Percentiles rank a stretch among this genome's conserved stretches.
phyloP scores from a whole-genome alignment of 768 basidiomycete species.

The Leccinum rimulosum region DNA sequence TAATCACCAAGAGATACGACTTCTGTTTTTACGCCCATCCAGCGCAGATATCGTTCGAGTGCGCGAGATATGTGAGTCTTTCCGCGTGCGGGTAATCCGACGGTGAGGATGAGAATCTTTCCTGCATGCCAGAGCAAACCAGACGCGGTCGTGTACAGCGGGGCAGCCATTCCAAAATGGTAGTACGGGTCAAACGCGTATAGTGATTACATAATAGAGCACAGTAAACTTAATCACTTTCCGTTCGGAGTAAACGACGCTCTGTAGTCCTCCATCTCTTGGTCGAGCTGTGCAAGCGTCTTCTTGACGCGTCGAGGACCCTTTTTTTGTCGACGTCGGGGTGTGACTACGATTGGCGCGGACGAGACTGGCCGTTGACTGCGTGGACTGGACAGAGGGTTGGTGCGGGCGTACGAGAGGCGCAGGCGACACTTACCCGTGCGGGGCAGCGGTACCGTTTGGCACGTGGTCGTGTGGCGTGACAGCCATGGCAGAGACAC shows the following conservation, averaged over 20 bases:
- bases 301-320: conserved; percentile 76
- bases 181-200: neutral
- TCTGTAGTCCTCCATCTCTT: conserved; percentile 79
- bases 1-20: conserved; percentile 97
- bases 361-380: conserved; percentile 15
- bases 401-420: neutral
- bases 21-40: conserved; percentile 96
- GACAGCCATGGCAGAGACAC: conserved; percentile 4
- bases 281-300: conserved; percentile 61
- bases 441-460: conserved; percentile 13
- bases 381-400: conserved; percentile 16
- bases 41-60: conserved; percentile 94
- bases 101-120: conserved; percentile 89
- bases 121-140: conserved; percentile 89
- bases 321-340: conserved; percentile 57
- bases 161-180: conserved; percentile 66
- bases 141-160: conserved; percentile 89
- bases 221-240: conserved; percentile 8
- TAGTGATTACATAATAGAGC: conserved; percentile 20
- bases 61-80: conserved; percentile 97
- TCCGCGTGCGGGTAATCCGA: conserved; percentile 91
- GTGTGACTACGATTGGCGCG: conserved; percentile 26
- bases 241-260: conserved; percentile 32
- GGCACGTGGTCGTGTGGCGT: conserved; percentile 12
- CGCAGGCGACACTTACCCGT: conserved; percentile 11